Percentiles rank a stretch among this genome's conserved stretches.
Evolutionary conservation across 495 filamentous ascomycete species (phyloP).

Genomic region (Neurospora sp.): DNA sequence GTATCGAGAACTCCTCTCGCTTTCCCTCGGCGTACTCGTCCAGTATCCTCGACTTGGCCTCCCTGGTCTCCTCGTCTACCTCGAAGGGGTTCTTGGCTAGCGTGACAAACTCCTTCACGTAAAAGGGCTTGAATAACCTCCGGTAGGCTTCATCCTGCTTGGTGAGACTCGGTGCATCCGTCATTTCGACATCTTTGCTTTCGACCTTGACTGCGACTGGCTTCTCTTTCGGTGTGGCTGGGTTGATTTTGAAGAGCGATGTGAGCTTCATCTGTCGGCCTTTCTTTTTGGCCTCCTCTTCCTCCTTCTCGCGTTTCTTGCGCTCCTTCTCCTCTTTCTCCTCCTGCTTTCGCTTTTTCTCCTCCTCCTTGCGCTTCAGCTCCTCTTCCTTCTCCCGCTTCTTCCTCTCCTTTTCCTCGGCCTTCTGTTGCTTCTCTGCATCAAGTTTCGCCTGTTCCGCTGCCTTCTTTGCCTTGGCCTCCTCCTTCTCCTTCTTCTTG

Average conservation of each 20-base stretch:
- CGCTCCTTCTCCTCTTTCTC: conserved; percentile 52
- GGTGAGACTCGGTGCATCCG: conserved; percentile 14
- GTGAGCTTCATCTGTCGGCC: conserved; percentile 40
- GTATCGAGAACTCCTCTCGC: conserved; percentile 16
- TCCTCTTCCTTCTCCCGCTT: conserved; percentile 32
- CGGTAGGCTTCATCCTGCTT: conserved; percentile 52
- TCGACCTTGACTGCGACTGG: conserved; percentile 14
- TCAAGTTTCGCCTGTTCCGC: conserved; percentile 14
- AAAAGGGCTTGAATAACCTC: conserved; percentile 67
- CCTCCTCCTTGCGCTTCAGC: conserved; percentile 32
- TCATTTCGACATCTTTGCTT: conserved; percentile 4
- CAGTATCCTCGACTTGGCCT: conserved; percentile 40
- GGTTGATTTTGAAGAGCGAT: conserved; percentile 43
- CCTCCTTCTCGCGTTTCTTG: conserved; percentile 51
- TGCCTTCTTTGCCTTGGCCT: conserved; percentile 24
- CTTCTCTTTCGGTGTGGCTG: conserved; percentile 23
- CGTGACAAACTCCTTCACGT: conserved; percentile 53
- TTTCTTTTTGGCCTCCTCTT: conserved; percentile 59
- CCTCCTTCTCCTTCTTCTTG: conserved; percentile 33
- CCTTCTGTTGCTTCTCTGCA: conserved; percentile 31
- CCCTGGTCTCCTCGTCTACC: conserved; percentile 45
- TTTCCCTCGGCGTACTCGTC: conserved; percentile 33
- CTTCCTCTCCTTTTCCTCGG: conserved; percentile 35
- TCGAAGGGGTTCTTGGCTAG: conserved; percentile 44
- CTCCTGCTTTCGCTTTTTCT: conserved; percentile 39